Conservation (phyloP, 225 moss, liverwort and hornwort genomes). For the Climacium dendroides region DNA sequence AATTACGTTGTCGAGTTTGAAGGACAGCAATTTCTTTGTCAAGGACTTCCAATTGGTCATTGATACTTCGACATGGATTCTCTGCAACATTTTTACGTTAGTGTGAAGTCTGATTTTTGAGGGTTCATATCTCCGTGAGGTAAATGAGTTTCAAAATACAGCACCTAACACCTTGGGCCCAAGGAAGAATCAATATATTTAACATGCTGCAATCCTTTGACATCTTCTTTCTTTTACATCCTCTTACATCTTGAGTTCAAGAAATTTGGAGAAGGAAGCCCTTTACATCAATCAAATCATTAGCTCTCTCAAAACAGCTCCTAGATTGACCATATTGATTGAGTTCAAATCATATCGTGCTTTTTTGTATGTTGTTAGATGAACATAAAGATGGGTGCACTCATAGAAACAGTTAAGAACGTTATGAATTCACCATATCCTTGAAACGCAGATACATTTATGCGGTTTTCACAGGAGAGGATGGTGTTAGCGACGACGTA, state of each 20-base stretch:
- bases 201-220: not conserved
- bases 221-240: not conserved
- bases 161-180: not conserved
- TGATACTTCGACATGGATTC: not conserved
- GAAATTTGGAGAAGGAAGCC: not conserved
- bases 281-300: not conserved
- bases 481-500: conserved; percentile 71
- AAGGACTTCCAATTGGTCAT: not conserved
- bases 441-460: conserved; percentile 59
- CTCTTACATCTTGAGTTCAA: not conserved
- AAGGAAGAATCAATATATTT: not conserved
- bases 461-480: conserved; percentile 59
- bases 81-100: not conserved
- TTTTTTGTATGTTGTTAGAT: not conserved
- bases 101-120: not conserved
- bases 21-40: not conserved
- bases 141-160: not conserved
- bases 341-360: not conserved
- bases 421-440: not conserved
- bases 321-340: not conserved
- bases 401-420: not conserved
- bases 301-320: not conserved
- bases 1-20: not conserved
- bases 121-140: not conserved
- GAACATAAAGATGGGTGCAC: not conserved